Evolutionary conservation across 306 rosid genomes (phyloP), one percentile per base, ranked within the genome.

Genomic region (Vicia villosa): DNA sequence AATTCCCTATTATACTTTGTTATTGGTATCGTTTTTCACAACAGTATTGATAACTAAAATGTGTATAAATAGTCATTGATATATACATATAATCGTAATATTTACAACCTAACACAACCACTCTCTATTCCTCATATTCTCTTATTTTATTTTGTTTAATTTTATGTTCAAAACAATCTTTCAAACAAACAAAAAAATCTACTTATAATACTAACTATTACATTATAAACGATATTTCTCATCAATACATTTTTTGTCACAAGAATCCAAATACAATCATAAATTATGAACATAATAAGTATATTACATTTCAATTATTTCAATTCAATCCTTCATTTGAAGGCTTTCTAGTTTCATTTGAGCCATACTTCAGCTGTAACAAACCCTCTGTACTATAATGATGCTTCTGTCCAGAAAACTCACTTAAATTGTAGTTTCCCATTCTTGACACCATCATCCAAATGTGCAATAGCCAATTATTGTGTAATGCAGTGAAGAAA

Each of bases 351-450:
- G 63, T 60, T 65, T 9, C 58, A 64, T 61, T 50, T 47, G 42
- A 76, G 70, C 40, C 68, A 63, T 79, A 63, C 63, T 47, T 57
- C 50, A 63, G 50, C 57, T 68, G 42, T 55, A 73, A 77, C 51
- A 61, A 42, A 52, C 37, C 74, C 40, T 63, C 73, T 47, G 28
- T 4, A 24, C 10, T 41, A 65, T 14, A 65, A 59, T 63, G 60
- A 20, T 56, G 66, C 67, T 73, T 73, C 37, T 5, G 46, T 40
- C 37, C 69, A 14, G 38, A 61, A 64, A 58, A 54, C 73, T 70
- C 68, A 16, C 78, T 57, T 26, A 10, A 37, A 67, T 51, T 50
- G 70, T 40, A 52, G 52, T 12, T 32, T 30, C 13, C 52, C 40
- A 62, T 9, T 61, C 16, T 46, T 57, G 12, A 62, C 10, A 61